phyloP scores from a whole-genome alignment of 805 yeast species.

The Debaryomyces maramus region DNA sequence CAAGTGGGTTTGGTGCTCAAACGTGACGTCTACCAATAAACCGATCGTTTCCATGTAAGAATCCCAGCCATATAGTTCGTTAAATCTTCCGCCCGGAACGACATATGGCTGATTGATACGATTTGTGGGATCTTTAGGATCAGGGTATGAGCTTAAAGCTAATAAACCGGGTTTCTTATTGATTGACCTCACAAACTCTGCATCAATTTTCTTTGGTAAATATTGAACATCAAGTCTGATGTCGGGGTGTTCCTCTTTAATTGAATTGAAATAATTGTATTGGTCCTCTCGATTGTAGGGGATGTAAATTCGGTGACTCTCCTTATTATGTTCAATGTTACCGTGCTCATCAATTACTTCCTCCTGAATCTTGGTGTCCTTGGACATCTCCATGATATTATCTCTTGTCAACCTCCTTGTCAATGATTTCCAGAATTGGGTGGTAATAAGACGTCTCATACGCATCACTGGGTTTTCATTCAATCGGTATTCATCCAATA shows the following conservation, averaged over 20 bases:
- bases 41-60: constrained; percentile 92
- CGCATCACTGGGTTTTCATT: constrained; percentile 86
- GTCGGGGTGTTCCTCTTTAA: constrained; percentile 55
- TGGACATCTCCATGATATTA: constrained; percentile 67
- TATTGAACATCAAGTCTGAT: constrained; percentile 69
- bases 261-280: constrained; percentile 60
- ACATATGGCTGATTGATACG: constrained; percentile 78
- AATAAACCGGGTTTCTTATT: constrained; percentile 84
- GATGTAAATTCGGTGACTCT: constrained; percentile 73
- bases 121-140: constrained; percentile 51
- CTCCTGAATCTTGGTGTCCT: constrained; percentile 72
- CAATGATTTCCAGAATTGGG: constrained; percentile 77
- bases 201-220: constrained; percentile 72
- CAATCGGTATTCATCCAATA: constrained; percentile 78
- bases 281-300: constrained; percentile 73
- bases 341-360: constrained; percentile 39
- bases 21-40: constrained; percentile 55
- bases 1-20: constrained; percentile 41
- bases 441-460: constrained; percentile 67
- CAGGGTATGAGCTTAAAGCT: constrained; percentile 70
- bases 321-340: constrained; percentile 37
- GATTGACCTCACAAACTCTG: constrained; percentile 73
- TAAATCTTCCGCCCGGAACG: constrained; percentile 97
- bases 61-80: constrained; percentile 98
- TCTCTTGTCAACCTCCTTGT: constrained; percentile 68